Base-by-base conservation (phyloP, 2,329 filamentous ascomycete species). In the Teratosphaeria zuluensis region DNA sequence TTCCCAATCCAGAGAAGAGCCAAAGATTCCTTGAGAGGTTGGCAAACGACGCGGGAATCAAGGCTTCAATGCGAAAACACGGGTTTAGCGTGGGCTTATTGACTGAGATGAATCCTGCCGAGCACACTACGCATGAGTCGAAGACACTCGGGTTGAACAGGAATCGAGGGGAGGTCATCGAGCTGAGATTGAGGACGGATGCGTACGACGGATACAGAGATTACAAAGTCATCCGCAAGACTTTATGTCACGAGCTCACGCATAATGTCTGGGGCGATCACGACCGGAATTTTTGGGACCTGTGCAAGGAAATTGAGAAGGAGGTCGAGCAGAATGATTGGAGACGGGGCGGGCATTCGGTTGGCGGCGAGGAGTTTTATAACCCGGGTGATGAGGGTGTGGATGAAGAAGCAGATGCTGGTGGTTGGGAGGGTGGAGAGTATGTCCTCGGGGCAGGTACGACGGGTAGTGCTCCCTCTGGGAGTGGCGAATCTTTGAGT, bases 51-150 rank as follows among this genome's bases (percentile, higher is more conserved):
- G 86, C 89, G 0, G 94, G 94, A 7, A 92, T 99, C 74, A 86
- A 86, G 63, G 79, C 86, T 0, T 82, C 85, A 0, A 99, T 99
- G 94, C 79, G 82, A 16, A 86, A 85, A 66, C 92, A 96, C 76
- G 83, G 85, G 63, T 96, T 95, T 77, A 83, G 81, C 21, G 94
- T 99, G 0, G 87, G 87, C 0, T 74, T 97, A 2, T 79, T 99
- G 30, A 96, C 92, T 0, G 94, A 99, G 75, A 97, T 99, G 92
- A 89, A 99, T 67, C 94, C 94, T 0, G 80, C 86, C 0, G 81
- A 86, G 64, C 85, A 96, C 73, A 96, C 92, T 0, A 89, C 83
- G 3, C 87, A 89, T 68, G 87, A 94, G n/a, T 85, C 85, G 55
- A 82, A 90, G 52, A 92, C 89, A 1, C 75, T 97, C 0, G 94